Evolutionary conservation across 176 grass and related monocot species (phyloP), one percentile per base, ranked within the genome.

Genomic region (Typha latifolia): DNA sequence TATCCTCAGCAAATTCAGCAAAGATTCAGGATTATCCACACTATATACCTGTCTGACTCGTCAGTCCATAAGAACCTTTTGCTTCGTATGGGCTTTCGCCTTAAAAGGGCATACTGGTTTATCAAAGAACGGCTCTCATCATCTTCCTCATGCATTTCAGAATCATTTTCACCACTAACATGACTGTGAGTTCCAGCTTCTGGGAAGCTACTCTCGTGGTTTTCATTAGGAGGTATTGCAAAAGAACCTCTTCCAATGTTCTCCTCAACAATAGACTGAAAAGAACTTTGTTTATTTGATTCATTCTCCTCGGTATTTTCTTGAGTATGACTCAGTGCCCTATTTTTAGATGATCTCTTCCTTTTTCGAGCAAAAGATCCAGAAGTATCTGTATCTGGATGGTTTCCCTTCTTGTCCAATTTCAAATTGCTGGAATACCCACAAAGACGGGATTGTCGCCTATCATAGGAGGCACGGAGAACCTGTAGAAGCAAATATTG

Each of bases 51-150:
- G 84, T 92, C 79, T 47, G 83, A 86, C 62, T 79, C 71, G 3
- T 82, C 84, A 47, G 80, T 82, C 93, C 93, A 97, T 66, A 72
- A 43, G 70, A 92, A 97, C 69, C 81, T 82, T 92, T 82, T 91
- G 68, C 65, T 71, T 64, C 81, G 77, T 51, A 78, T 82, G 47
- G 55, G 48, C 27, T 64, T 80, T 78, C 69, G 74, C 63, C 50
- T 80, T 76, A 80, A 74, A 71, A 80, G 78, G 53, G 63, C 49
- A 81, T 70, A 77, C 4, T 71, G 77, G 62, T 49, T 81, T 53
- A 75, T 78, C 62, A 78, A 56, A 82, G 73, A 63, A 74, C 49
- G 63, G 27, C 51, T 71, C 70, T 75, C 68, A 49, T 18, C 64
- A 69, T 77, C 48, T 66, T 82, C 63, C 64, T 72, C 57, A 32